Evolutionary conservation across 257 asterid genomes (phyloP).

Genomic region (Solanum corneliomulleri): DNA sequence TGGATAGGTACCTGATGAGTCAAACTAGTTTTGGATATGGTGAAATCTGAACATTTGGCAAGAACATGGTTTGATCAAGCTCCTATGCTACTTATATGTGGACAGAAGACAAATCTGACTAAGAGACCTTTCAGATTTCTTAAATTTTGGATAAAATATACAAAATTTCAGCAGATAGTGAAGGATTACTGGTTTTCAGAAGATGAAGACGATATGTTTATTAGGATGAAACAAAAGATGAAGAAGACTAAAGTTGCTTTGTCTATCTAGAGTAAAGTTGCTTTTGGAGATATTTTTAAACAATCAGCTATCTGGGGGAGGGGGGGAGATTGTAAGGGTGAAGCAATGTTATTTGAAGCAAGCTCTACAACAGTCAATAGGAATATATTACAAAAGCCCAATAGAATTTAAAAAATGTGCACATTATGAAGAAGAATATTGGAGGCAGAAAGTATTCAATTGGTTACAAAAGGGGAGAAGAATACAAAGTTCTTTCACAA

Average conservation of each 20-base stretch:
- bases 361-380: background rate
- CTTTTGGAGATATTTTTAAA: background rate
- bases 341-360: background rate
- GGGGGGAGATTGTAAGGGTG: background rate
- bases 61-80: background rate
- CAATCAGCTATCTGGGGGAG: background rate
- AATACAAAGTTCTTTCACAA: background rate
- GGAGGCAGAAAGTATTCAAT: too few relatives aligned
- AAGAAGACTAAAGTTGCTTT: too few relatives aligned
- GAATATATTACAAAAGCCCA: background rate
- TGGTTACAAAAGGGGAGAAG: background rate
- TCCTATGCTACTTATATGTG: background rate
- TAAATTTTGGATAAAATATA: too few relatives aligned
- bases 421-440: background rate
- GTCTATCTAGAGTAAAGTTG: background rate
- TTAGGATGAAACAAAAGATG: background rate
- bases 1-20: background rate
- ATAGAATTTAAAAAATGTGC: too few relatives aligned
- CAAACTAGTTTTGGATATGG: too few relatives aligned
- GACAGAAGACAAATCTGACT: too few relatives aligned
- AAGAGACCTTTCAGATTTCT: background rate
- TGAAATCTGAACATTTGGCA: background rate
- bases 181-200: background rate
- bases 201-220: background rate
- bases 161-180: too few relatives aligned